phyloP scores from a whole-genome alignment of 139 green algal genomes.

The Coelastrella sp. region DNA sequence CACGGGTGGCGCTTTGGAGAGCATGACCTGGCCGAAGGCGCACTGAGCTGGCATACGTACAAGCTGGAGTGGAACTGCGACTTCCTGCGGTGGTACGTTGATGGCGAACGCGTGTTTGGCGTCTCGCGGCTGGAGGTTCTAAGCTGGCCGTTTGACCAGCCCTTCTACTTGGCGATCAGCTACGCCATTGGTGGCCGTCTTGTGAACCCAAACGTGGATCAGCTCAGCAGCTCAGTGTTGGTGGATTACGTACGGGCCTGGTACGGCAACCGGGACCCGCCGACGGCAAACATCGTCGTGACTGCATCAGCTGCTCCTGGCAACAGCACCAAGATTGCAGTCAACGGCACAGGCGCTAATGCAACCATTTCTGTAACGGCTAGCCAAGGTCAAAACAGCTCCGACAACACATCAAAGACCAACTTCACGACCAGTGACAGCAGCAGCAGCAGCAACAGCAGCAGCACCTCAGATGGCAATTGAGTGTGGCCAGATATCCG shows the following conservation, averaged over 20 bases:
- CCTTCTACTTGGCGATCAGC: not conserved
- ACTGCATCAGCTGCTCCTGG: not conserved
- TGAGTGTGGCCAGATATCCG: no score
- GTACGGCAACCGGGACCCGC: not conserved
- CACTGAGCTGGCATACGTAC: slow-evolving; percentile 13
- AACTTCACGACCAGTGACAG: not conserved
- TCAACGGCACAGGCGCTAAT: not conserved
- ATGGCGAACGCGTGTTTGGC: not conserved
- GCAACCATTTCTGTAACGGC: not conserved
- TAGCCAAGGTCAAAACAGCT: not conserved
- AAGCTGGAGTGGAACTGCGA: slow-evolving; percentile 39
- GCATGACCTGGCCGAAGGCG: not conserved
- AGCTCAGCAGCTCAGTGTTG: slow-evolving; percentile 2
- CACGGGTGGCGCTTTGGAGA: not conserved
- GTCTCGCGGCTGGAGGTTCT: not conserved
- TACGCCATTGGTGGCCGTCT: not conserved
- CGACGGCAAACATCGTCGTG: not conserved
- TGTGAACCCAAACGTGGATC: not conserved
- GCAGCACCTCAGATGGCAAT: no score
- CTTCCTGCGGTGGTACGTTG: slow-evolving; percentile 17
- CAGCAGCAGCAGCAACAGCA: not conserved
- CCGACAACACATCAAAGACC: not conserved
- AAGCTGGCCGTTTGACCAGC: slow-evolving; percentile 34
- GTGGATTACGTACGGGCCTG: slow-evolving; percentile 12
- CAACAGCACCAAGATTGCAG: not conserved